phyloP scores from a whole-genome alignment of 2,329 filamentous ascomycete species.

The Monosporascus sp. region DNA sequence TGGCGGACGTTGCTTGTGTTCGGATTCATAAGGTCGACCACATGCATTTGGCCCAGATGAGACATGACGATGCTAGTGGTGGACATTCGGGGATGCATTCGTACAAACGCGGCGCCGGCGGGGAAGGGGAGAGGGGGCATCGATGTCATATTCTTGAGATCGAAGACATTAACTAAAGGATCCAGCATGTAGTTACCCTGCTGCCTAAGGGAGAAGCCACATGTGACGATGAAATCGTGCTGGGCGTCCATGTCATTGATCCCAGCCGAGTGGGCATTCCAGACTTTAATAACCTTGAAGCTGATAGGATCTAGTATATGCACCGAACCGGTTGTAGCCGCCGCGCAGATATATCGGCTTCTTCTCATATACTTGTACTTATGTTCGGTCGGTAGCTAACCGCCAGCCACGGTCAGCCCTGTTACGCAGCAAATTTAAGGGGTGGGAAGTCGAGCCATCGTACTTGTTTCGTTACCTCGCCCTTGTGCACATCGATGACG shows the following conservation, averaged over 20 bases:
- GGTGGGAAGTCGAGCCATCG: conserved; percentile 1
- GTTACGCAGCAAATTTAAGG: neutral
- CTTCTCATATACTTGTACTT: conserved; percentile 91
- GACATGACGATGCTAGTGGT: conserved; percentile 93
- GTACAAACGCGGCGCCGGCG: conserved; percentile 85
- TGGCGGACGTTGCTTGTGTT: conserved; percentile 82
- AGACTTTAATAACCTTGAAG: conserved; percentile 75
- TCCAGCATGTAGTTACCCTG: conserved; percentile 78
- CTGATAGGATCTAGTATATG: conserved; percentile 78
- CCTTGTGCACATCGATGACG: conserved; percentile 64
- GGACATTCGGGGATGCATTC: conserved; percentile 93
- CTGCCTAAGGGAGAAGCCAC: conserved; percentile 83
- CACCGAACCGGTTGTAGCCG: conserved; percentile 74
- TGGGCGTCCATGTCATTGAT: conserved; percentile 98
- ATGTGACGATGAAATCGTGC: conserved; percentile 91
- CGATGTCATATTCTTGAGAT: conserved; percentile 83
- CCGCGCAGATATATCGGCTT: conserved; percentile 85
- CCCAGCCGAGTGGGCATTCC: conserved; percentile 82
- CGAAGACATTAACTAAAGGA: conserved; percentile 90
- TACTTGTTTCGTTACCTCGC: conserved; percentile 64
- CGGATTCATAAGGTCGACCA: conserved; percentile 91
- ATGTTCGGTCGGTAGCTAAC: conserved; percentile 61
- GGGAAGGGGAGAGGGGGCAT: conserved; percentile 90
- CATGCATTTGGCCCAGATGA: conserved; percentile 87
- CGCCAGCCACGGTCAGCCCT: conserved; percentile 23